These are phyloP conservation scores for Zygosaccharomyces bailii DNA, from an alignment of 805 yeast species.

Conservation along the genomic window DNA sequence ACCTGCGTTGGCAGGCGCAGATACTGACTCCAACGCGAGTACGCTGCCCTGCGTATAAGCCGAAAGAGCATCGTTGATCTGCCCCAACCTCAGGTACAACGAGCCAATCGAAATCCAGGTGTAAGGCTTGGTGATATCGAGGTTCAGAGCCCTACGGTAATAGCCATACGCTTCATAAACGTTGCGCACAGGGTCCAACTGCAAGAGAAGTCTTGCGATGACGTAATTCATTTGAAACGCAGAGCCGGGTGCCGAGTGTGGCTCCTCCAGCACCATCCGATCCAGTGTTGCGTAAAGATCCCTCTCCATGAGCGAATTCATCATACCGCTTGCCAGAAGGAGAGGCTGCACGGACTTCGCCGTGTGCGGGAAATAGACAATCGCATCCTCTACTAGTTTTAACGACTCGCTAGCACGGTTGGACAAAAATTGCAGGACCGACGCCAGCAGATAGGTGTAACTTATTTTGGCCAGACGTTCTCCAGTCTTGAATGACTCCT, in stretches of 20 bases:
- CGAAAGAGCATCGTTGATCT: conserved; percentile 60
- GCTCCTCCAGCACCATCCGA: conserved; percentile 11
- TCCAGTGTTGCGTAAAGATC: conserved; percentile 8
- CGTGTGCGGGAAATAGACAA: conserved; percentile 14
- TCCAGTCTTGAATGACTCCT: conserved; percentile 10
- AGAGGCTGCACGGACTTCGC: conserved; percentile 14
- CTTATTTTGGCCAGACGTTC: conserved; percentile 17
- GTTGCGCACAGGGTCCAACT: conserved; percentile 15
- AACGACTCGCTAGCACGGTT: conserved; percentile 5
- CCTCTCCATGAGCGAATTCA: conserved; percentile 9
- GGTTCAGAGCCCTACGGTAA: conserved; percentile 20
- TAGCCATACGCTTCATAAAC: conserved; percentile 21
- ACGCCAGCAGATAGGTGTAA: conserved; percentile 18
- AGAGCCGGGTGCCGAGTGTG: conserved; percentile 7
- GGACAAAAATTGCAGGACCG: conserved; percentile 13
- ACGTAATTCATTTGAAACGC: conserved; percentile 17
- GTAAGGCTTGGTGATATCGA: conserved; percentile 38
- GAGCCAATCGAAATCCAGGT: conserved; percentile 68
- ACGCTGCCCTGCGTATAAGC: conserved; percentile 66
- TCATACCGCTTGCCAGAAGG: conserved; percentile 13
- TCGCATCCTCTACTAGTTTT: conserved; percentile 13
- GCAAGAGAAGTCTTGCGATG: conserved; percentile 18
- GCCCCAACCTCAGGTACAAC: conserved; percentile 54
- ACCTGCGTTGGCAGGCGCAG: conserved; percentile 8
- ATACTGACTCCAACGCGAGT: conserved; percentile 22